These are phyloP conservation scores for Hymenoscyphus occultus DNA, from an alignment of 2,329 filamentous ascomycete genomes.

Conservation along the genomic window DNA sequence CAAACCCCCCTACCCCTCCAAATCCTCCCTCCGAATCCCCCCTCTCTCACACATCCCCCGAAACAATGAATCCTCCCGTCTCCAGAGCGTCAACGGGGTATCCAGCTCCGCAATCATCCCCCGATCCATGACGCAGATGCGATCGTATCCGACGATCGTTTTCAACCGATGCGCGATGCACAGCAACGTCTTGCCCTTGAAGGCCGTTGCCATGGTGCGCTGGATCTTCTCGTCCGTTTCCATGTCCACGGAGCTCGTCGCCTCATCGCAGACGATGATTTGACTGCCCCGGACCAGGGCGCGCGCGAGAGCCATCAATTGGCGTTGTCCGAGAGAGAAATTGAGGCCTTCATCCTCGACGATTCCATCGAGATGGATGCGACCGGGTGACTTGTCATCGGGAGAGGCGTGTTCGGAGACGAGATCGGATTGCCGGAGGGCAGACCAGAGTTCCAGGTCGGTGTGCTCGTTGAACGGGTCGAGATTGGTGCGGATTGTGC, in stretches of 20 bases:
- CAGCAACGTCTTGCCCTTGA: conserved; percentile 81
- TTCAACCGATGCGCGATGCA: conserved; percentile 91
- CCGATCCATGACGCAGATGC: conserved; percentile 94
- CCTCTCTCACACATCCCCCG: conserved; percentile 63
- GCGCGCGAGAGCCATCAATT: conserved; percentile 90
- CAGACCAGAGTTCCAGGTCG: conserved; percentile 75
- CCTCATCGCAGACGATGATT: conserved; percentile 97
- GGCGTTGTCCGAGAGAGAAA: conserved; percentile 90
- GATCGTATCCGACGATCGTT: conserved; percentile 91
- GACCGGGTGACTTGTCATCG: conserved; percentile 43
- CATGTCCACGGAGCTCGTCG: conserved; percentile 89
- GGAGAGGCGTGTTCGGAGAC: conserved; percentile 47
- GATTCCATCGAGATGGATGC: conserved; percentile 76
- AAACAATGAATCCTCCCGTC: conserved; percentile 76
- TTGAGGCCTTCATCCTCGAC: conserved; percentile 96
- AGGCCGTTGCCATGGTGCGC: conserved; percentile 77
- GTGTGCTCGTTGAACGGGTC: conserved; percentile 78
- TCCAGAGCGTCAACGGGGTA: conserved; percentile 70
- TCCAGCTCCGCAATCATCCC: conserved; percentile 86
- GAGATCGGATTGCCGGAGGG: conserved; percentile 73
- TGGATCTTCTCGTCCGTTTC: conserved; percentile 97
- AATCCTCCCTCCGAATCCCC: conserved; percentile 42
- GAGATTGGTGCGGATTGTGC: conserved; percentile 75
- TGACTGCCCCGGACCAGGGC: conserved; percentile 83
- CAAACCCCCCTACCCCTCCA: conserved; percentile 12